phyloP scores from a whole-genome alignment of 1,139 yeast genomes.

The Hansenula sp. region DNA sequence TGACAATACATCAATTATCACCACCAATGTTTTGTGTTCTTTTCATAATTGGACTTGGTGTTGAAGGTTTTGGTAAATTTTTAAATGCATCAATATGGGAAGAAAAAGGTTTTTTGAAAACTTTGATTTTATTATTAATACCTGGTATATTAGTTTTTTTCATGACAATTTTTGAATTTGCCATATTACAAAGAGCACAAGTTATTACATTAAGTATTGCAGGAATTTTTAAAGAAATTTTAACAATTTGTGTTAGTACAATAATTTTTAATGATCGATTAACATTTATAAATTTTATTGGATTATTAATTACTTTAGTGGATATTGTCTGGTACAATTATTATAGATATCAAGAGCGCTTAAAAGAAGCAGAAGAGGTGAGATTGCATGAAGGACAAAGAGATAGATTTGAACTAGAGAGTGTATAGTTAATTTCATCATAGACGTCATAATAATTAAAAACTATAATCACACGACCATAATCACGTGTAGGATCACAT shows the following conservation, averaged over 20 bases:
- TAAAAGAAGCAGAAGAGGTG: slow-evolving; percentile 8
- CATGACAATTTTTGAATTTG: slow-evolving; percentile 88
- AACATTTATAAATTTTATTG: slow-evolving; percentile 64
- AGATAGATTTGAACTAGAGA: slow-evolving; percentile 8
- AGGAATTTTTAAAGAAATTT: slow-evolving; percentile 86
- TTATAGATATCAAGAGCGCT: slow-evolving; percentile 42
- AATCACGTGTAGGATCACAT: too few species aligned
- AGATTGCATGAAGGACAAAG: neutral
- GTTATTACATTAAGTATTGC: slow-evolving; percentile 85
- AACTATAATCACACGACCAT: too few species aligned
- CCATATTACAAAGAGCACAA: slow-evolving; percentile 74
- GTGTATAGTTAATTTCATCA: slow-evolving; percentile 5
- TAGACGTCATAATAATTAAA: too few species aligned
- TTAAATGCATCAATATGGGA: slow-evolving; percentile 57
- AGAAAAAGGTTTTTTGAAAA: slow-evolving; percentile 46
- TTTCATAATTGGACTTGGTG: slow-evolving; percentile 51
- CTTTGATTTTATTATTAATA: slow-evolving; percentile 55
- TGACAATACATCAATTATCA: slow-evolving; percentile 77
- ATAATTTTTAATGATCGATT: slow-evolving; percentile 73
- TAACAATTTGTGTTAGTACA: slow-evolving; percentile 66
- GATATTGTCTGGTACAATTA: slow-evolving; percentile 83
- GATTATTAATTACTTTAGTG: slow-evolving; percentile 66
- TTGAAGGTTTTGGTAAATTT: slow-evolving; percentile 64
- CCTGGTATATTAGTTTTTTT: slow-evolving; percentile 88
- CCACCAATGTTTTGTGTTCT: slow-evolving; percentile 76